Percentiles rank a stretch among this genome's conserved stretches.
These are phyloP conservation scores for Ceratocystis ficicola DNA, from an alignment of 2,329 filamentous ascomycete genomes.

Conservation along the genomic window DNA sequence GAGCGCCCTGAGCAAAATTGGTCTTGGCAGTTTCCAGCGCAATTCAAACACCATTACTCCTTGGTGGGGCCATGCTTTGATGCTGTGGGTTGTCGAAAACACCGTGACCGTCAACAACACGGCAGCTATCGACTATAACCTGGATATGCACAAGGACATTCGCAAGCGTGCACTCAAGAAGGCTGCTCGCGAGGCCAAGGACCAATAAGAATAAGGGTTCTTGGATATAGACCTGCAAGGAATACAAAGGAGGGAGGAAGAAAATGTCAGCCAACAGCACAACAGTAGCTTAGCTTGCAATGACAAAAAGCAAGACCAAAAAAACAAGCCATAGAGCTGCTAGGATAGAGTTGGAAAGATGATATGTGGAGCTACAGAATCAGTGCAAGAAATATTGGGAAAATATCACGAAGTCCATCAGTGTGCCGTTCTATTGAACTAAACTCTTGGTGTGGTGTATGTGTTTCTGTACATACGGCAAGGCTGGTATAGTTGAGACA, in stretches of 20 bases:
- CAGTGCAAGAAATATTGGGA: too few relatives aligned
- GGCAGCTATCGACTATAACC: constrained; percentile 39
- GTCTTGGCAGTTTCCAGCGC: constrained; percentile 58
- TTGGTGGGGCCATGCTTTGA: constrained; percentile 80
- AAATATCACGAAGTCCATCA: too few relatives aligned
- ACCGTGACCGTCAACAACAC: constrained; percentile 40
- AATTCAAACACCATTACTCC: constrained; percentile 79
- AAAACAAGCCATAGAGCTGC: neutral
- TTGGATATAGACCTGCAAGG: neutral
- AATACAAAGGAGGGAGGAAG: neutral
- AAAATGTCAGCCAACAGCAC: neutral
- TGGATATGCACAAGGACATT: constrained; percentile 69
- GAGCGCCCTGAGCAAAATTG: constrained; percentile 66
- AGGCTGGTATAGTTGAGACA: neutral
- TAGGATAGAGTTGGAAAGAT: neutral
- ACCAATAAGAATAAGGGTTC: constrained; percentile 29
- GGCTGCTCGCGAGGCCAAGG: constrained; percentile 69
- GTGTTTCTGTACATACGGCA: too few relatives aligned
- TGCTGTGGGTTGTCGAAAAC: constrained; percentile 69
- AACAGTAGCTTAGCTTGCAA: neutral
- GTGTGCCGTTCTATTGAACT: neutral
- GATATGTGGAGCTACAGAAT: too few relatives aligned
- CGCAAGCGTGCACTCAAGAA: constrained; percentile 72
- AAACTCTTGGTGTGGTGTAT: neutral
- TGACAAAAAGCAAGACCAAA: neutral